A percentile compares a stretch with the other conserved stretches of the same genome.
phyloP scores from a whole-genome alignment of 345 rosid species.

The Populus euphratica region DNA sequence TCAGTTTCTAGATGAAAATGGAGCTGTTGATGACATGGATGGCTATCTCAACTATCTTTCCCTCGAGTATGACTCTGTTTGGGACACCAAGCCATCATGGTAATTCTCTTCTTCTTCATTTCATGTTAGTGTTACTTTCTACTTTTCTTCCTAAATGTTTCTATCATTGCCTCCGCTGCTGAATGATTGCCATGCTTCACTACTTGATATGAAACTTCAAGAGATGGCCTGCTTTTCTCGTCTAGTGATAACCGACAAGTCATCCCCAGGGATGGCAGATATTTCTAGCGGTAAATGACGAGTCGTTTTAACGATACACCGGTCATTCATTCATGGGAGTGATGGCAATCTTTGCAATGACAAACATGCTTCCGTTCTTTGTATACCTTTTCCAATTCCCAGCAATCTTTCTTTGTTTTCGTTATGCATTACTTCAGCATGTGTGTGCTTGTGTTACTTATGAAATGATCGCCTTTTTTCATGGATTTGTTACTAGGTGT shows the following conservation, averaged over 20 bases:
- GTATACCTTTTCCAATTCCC: no score
- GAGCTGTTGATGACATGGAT: conserved; percentile 77
- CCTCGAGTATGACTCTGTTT: conserved; percentile 93
- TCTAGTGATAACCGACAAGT: no score
- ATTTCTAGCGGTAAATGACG: background rate
- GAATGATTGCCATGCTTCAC: background rate
- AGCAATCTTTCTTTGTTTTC: background rate
- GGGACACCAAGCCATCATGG: conserved; percentile 99
- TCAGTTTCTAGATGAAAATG: conserved; percentile 60
- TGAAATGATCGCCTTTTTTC: background rate
- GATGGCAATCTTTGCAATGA: no score
- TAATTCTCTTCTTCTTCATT: conserved; percentile 12
- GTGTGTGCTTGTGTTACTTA: conserved; percentile 1
- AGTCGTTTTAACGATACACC: background rate
- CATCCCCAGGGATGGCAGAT: no score
- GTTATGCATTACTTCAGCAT: background rate
- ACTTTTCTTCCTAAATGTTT: background rate
- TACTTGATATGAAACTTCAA: background rate
- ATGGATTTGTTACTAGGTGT: conserved; percentile 50
- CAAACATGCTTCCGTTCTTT: no score
- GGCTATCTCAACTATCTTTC: conserved; percentile 79
- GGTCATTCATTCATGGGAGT: no score
- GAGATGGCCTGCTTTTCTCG: background rate
- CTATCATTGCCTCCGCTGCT: background rate
- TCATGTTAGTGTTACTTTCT: background rate